phyloP scores from a whole-genome alignment of 371 early-diverging fungal genomes.

The Syncephalastrum sp. region DNA sequence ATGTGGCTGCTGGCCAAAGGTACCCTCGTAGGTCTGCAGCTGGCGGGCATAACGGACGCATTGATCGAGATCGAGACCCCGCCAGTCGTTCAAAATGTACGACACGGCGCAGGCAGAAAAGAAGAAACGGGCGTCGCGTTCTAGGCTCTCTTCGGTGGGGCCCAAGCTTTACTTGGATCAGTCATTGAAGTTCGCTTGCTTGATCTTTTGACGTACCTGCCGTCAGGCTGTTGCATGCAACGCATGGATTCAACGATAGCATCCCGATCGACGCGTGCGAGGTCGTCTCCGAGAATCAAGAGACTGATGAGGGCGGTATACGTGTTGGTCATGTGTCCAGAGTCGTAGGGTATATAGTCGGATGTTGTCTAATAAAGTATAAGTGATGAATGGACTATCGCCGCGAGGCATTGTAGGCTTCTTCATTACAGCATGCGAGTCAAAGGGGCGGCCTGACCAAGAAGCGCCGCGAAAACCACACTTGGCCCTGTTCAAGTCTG shows the following conservation, averaged over 20 bases:
- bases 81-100: slow-evolving; percentile 86
- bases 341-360: slow-evolving; percentile 47
- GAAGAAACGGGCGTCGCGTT: slow-evolving; percentile 88
- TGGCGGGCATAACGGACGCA: slow-evolving; percentile 65
- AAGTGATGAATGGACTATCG: neutral
- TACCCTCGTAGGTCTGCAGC: slow-evolving; percentile 82
- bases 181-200: neutral
- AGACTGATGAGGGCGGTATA: slow-evolving; percentile 86
- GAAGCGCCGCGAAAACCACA: slow-evolving; percentile 72
- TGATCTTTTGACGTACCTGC: slow-evolving; percentile 55
- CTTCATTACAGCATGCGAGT: slow-evolving; percentile 43
- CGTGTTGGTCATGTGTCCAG: slow-evolving; percentile 86
- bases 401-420: too few relatives aligned
- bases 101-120: slow-evolving; percentile 89
- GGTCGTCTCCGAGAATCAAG: slow-evolving; percentile 86
- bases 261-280: slow-evolving; percentile 74
- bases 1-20: slow-evolving; percentile 75
- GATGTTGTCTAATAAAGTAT: slow-evolving; percentile 18
- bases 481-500: slow-evolving; percentile 33
- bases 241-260: slow-evolving; percentile 62
- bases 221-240: slow-evolving; percentile 71
- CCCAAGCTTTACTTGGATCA: slow-evolving; percentile 50
- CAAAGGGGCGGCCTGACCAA: slow-evolving; percentile 62
- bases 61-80: slow-evolving; percentile 67
- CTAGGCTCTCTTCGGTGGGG: slow-evolving; percentile 62